phyloP scores from a whole-genome alignment of 2,329 filamentous ascomycete genomes.

The Tolypocladium pustulatum region DNA sequence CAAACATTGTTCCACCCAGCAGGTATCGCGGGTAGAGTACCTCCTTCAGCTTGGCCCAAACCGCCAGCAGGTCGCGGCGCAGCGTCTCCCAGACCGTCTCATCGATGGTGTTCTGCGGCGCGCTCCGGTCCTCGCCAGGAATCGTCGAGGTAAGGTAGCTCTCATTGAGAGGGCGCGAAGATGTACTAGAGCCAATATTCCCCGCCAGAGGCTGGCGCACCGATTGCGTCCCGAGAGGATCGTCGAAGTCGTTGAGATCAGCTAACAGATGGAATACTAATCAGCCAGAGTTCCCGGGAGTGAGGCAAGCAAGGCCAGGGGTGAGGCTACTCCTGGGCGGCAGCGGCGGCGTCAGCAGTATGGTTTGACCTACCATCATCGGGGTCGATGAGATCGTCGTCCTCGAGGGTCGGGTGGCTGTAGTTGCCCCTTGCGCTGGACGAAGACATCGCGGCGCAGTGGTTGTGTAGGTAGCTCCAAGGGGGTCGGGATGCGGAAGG shows the following conservation, averaged over 20 bases:
- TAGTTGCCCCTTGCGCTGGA: conserved; percentile 44
- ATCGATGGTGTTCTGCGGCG: conserved; percentile 88
- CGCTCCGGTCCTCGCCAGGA: conserved; percentile 82
- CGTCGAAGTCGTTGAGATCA: conserved; percentile 86
- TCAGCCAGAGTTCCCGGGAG: not conserved
- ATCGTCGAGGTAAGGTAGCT: conserved; percentile 82
- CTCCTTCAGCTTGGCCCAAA: conserved; percentile 97
- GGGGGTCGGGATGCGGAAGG: not conserved
- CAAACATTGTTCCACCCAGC: conserved; percentile 59
- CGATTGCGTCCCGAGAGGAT: conserved; percentile 60
- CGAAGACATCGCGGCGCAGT: conserved; percentile 29
- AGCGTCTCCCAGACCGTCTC: conserved; percentile 97
- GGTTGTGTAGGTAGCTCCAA: not conserved
- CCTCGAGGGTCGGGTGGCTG: conserved; percentile 48
- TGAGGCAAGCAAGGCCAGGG: not conserved
- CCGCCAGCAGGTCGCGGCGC: conserved; percentile 77
- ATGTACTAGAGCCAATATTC: conserved; percentile 60
- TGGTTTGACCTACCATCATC: conserved; percentile 53
- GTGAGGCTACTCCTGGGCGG: not conserved
- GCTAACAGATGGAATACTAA: conserved; percentile 33
- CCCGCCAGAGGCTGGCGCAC: conserved; percentile 74
- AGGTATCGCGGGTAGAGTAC: conserved; percentile 94
- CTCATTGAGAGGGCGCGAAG: conserved; percentile 52
- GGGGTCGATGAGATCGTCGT: conserved; percentile 67
- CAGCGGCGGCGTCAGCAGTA: not conserved